Conservation (phyloP, 2,329 filamentous ascomycete genomes). For the Fonsecaea multimorphosa region DNA sequence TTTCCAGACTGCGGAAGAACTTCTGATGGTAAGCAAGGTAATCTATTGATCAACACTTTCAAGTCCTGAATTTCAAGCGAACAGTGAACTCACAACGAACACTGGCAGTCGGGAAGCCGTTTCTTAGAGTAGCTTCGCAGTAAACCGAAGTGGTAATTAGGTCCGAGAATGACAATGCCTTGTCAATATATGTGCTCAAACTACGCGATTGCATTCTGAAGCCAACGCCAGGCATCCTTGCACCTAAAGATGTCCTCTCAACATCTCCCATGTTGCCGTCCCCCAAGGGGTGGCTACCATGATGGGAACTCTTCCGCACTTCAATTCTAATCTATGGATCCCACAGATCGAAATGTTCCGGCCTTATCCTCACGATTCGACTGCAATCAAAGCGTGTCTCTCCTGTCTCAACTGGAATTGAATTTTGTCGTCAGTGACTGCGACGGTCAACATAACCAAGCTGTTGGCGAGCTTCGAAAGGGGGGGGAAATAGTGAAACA, state of each 20-base stretch:
- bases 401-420: background rate
- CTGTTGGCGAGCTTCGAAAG: background rate
- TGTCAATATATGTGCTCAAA: no score
- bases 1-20: background rate
- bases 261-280: no score
- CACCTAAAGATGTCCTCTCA: no score
- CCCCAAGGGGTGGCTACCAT: no score
- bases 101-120: background rate
- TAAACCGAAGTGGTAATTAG: background rate
- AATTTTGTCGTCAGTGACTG: background rate
- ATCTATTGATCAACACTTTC: background rate
- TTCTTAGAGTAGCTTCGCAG: background rate
- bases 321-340: no score
- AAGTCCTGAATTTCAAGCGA: no score
- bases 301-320: no score
- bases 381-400: conserved; percentile 5
- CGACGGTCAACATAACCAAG: background rate
- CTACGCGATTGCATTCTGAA: no score
- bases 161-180: background rate
- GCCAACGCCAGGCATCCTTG: no score
- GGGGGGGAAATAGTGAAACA: background rate
- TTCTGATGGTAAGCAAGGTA: background rate
- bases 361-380: no score
- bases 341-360: no score
- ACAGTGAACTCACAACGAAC: background rate